Base-by-base conservation (phyloP, 306 rosid genomes). In the Canavalia gladiata region DNA sequence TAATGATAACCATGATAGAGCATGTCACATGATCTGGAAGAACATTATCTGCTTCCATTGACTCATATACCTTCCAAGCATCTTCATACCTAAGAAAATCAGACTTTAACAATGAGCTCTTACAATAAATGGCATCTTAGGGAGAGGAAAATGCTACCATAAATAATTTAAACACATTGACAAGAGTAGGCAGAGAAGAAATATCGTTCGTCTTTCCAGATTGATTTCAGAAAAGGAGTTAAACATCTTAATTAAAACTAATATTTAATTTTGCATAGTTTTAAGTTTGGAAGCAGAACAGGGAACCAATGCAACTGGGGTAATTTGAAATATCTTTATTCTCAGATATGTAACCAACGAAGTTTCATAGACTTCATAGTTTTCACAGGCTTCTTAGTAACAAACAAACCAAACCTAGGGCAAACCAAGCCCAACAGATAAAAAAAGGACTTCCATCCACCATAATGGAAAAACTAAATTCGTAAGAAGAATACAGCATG, bases 11-110 rank as follows among this genome's bases (percentile, higher is more conserved):
- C 91, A 91, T 81, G 71, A 95, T 91, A 39, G 97, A 89, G 81
- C 95, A 90, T 1, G 97, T 95, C 83, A 95, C 97, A 60, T 93
- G 93, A 89, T 95, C 97, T 1, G 94, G 97, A 78, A 10, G 77
- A 13, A 84, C 76, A 72, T 89, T 90, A 69, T 89, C 89, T 8
- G 85, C 82, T 88, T 93, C 97, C 99, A 95, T 93, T 2, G 86
- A 69, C 86, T 90, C 90, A 11, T 81, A 95, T 52, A 87, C 89
- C 79, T 89, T 79, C 91, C 89, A 91, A 74, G 97, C 97, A 84
- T 93, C 94, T 39, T 88, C 84, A 70, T 78, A 93, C 93, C 99
- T 95, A 84, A 74, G 68, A 87, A 18, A 68, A 82, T 37, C 46
- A 42, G 35, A 67, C 54, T 67, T 42, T 50, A 67, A 63, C 33